Evolutionary conservation across 1,284 basidiomycete genomes (phyloP).

Genomic region (Ganoderma sinense): DNA sequence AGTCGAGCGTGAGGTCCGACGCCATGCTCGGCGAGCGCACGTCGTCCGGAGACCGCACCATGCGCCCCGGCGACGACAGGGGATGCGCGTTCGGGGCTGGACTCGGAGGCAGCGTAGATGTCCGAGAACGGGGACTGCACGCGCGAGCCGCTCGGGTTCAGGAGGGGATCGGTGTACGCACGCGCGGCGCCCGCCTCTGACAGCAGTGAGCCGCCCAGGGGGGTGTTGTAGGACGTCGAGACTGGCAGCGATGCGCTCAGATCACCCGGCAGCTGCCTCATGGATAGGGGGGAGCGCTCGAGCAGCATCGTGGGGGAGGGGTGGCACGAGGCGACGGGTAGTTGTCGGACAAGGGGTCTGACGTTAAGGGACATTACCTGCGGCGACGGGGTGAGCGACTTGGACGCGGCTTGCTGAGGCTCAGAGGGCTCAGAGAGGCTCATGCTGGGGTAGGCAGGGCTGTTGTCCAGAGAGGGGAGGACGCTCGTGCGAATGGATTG

Average conservation of each 20-base stretch:
- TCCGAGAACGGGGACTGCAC: slow-evolving; percentile 38
- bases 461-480: slow-evolving; percentile 16
- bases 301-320: slow-evolving; percentile 17
- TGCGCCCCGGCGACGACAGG: slow-evolving; percentile 11
- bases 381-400: slow-evolving; percentile 12
- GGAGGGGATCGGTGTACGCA: slow-evolving; percentile 15
- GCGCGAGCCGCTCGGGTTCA: slow-evolving; percentile 25
- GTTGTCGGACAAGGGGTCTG: slow-evolving; percentile 29
- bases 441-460: slow-evolving; percentile 17
- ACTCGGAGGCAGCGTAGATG: slow-evolving; percentile 25
- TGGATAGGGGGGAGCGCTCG: slow-evolving; percentile 29
- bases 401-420: slow-evolving; percentile 5
- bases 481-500: slow-evolving; percentile 21
- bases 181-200: slow-evolving; percentile 17
- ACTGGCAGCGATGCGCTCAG: slow-evolving; percentile 28
- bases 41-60: slow-evolving; percentile 15
- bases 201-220: slow-evolving; percentile 26
- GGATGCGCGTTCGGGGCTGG: slow-evolving; percentile 21
- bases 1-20: slow-evolving; percentile 31
- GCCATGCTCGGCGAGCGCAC: slow-evolving; percentile 30
- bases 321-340: slow-evolving; percentile 27
- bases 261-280: slow-evolving; percentile 37
- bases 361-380: slow-evolving; percentile 20
- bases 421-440: slow-evolving; percentile 8
- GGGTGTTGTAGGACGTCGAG: slow-evolving; percentile 33